Evolutionary conservation across 345 rosid genomes (phyloP).

Genomic region (Lepidium didymum): DNA sequence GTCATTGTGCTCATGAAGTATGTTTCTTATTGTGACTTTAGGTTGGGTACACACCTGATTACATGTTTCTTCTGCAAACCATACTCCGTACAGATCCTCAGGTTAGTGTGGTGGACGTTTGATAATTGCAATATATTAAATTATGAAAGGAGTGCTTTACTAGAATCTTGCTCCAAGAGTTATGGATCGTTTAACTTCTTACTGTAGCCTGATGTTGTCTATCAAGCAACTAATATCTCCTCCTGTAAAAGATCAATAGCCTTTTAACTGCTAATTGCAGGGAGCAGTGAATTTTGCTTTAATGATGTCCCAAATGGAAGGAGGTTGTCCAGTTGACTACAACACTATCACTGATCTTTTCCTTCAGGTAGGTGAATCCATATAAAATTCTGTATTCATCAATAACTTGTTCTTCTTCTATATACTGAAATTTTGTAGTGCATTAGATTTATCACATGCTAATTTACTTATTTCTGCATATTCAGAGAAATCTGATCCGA

Average conservation of each 20-base stretch:
- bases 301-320: conserved; percentile 99
- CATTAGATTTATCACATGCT: background rate
- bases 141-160: background rate
- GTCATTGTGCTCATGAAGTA: conserved; percentile 6
- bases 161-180: conserved; percentile 7
- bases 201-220: background rate
- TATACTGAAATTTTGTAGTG: background rate
- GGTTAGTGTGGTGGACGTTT: conserved; percentile 40
- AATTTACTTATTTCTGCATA: background rate
- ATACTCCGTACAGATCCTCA: conserved; percentile 98
- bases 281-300: conserved; percentile 99
- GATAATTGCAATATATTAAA: conserved; percentile 3
- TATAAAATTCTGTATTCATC: background rate
- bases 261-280: conserved; percentile 33
- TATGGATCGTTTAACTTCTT: background rate
- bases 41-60: conserved; percentile 99
- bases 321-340: conserved; percentile 98
- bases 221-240: background rate
- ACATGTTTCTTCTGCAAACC: conserved; percentile 98
- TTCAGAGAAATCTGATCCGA: conserved; percentile 94
- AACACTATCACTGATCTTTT: conserved; percentile 98
- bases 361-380: conserved; percentile 66
- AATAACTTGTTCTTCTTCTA: background rate
- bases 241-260: background rate
- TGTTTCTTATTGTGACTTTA: conserved; percentile 29